Percentiles rank a stretch among this genome's conserved stretches.
Conservation (phyloP, 2,329 filamentous ascomycete genomes). For the Botrytis porri region DNA sequence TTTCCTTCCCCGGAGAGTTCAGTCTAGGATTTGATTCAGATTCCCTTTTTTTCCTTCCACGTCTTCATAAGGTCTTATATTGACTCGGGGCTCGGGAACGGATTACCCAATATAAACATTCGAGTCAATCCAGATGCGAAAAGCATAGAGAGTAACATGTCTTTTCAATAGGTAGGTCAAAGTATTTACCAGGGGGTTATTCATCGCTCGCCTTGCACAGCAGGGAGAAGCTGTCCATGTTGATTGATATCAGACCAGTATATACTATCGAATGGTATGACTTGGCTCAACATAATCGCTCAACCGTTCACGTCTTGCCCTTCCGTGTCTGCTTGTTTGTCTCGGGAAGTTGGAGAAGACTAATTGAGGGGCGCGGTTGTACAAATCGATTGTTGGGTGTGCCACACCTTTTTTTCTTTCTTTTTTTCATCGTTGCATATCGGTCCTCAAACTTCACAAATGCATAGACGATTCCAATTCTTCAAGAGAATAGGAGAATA, state of each 20-base stretch:
- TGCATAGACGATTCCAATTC: background rate
- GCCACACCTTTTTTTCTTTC: background rate
- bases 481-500: background rate
- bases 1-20: background rate
- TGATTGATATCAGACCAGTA: background rate
- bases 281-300: background rate
- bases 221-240: background rate
- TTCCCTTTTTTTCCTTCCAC: background rate
- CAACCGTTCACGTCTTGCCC: background rate
- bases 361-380: background rate
- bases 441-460: background rate
- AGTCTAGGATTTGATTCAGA: background rate
- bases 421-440: background rate
- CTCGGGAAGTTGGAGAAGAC: background rate
- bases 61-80: background rate
- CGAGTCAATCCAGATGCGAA: background rate
- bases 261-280: background rate
- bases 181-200: background rate
- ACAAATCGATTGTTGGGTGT: background rate
- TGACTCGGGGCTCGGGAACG: background rate
- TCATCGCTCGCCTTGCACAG: background rate
- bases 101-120: background rate
- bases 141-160: background rate
- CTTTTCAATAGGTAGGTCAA: background rate
- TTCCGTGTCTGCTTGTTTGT: background rate